Evolutionary conservation across 2,329 filamentous ascomycete species (phyloP).

Genomic region (Chaetomium strumarium): DNA sequence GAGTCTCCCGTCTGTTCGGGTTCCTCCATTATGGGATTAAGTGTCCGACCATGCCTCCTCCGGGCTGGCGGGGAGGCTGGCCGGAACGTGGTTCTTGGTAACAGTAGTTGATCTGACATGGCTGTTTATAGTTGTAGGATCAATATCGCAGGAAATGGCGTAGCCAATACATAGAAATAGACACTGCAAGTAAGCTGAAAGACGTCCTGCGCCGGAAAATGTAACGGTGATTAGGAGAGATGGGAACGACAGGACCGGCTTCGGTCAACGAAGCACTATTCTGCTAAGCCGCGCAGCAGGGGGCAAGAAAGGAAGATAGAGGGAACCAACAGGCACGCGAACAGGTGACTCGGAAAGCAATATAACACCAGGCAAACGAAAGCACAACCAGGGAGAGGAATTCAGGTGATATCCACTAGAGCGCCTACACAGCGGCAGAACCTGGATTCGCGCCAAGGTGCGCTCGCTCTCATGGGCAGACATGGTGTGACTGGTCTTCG

Average conservation of each 20-base stretch:
- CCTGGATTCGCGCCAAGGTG: slow-evolving; percentile 10
- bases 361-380: slow-evolving; percentile 22
- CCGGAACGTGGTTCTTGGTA: slow-evolving; percentile 39
- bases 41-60: slow-evolving; percentile 41
- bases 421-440: slow-evolving; percentile 20
- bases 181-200: slow-evolving; percentile 21
- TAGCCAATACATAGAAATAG: slow-evolving; percentile 27
- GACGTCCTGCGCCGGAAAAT: slow-evolving; percentile 31
- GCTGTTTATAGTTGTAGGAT: slow-evolving; percentile 33
- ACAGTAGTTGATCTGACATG: slow-evolving; percentile 43
- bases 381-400: background rate
- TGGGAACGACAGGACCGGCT: slow-evolving; percentile 37
- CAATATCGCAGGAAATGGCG: slow-evolving; percentile 15
- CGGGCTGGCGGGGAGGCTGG: slow-evolving; percentile 50
- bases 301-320: slow-evolving; percentile 29
- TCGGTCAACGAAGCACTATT: slow-evolving; percentile 41
- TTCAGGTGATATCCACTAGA: slow-evolving; percentile 19
- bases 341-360: slow-evolving; percentile 19
- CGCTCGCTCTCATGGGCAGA: background rate
- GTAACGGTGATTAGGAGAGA: slow-evolving; percentile 27
- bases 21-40: slow-evolving; percentile 63
- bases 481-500: slow-evolving; percentile 18
- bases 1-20: slow-evolving; percentile 30
- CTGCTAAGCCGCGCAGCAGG: slow-evolving; percentile 28
- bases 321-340: slow-evolving; percentile 26